Percentiles rank a stretch among this genome's conserved stretches.
Conservation (phyloP, 2,329 filamentous ascomycete species). For the Mycocentrospora acerina region DNA sequence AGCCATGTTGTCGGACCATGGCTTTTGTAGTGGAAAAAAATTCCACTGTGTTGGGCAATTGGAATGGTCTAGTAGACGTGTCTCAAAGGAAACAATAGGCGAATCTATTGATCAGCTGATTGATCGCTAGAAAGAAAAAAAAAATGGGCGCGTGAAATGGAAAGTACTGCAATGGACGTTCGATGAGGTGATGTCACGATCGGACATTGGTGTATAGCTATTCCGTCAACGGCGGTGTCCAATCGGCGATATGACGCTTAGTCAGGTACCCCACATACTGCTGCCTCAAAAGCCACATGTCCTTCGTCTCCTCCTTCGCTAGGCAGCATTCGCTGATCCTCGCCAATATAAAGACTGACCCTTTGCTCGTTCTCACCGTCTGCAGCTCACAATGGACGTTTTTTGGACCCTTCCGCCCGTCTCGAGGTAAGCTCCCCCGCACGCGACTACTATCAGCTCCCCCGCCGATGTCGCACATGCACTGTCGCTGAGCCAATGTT, state of each 20-base stretch:
- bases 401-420: conserved; percentile 69
- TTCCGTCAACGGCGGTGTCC: no score
- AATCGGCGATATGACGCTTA: conserved; percentile 11
- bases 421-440: conserved; percentile 55
- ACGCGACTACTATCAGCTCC: background rate
- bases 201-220: no score
- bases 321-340: conserved; percentile 41
- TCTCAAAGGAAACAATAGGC: no score
- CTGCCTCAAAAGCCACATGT: conserved; percentile 24
- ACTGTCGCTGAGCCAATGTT: conserved; percentile 34
- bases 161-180: no score
- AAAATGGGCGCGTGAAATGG: no score
- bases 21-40: no score
- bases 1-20: conserved; percentile 56
- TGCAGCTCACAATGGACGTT: conserved; percentile 53
- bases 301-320: conserved; percentile 16
- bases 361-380: conserved; percentile 21
- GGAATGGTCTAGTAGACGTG: no score
- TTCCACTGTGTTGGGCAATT: no score
- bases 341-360: conserved; percentile 17
- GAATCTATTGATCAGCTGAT: no score
- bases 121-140: no score
- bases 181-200: no score
- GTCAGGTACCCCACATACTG: conserved; percentile 7
- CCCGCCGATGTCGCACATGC: background rate